Base-by-base conservation (phyloP, 176 grass and related monocot genomes). In the Musa troglodytarum region DNA sequence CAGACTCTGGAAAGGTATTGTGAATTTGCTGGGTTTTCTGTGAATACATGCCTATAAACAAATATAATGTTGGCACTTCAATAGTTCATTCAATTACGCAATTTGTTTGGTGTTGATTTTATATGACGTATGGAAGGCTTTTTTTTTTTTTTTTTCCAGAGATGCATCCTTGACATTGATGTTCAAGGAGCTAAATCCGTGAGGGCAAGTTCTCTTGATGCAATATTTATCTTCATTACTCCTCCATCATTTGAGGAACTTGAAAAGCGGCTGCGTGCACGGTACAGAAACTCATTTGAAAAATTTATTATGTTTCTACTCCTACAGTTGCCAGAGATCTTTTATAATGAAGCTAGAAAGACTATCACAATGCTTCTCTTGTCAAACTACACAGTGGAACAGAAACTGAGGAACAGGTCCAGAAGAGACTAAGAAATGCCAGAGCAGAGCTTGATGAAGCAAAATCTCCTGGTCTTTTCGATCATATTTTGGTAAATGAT, bases 81-180 rank as follows among this genome's bases (percentile, higher is more conserved):
- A 49, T 22, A 50, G 26, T 54, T 56, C 23, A 50, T 64, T 56
- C 54, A 56, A 74, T 84, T 16, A 17, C 26, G 21, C 34, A 50
- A 56, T 70, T 43, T 6, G 4, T 6, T 43, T 43, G 15, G 50
- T 71, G 3, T 68, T 28, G 21, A 11, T 15, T 13, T 72, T 84
- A 79, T 88, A 75, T 76, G 43, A 54, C 10, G 2, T 22, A 25
- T 26, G 14, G n/a, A 15, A 67, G 76, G 49, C 78, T 88, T 91
- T 77, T 80, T 22, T 55, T 75, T 22, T 22, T 22, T 22, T 22
- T 22, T 22, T 22, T 87, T 85, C 66, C 85, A 99, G 95, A 87
- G 88, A 84, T 99, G 95, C 80, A 89, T 94, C 84, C 95, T 99
- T 71, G 90, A 99, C 85, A 99, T 99, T 87, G 95, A 99, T 87